Evolutionary conservation across 78 protist genomes (phyloP).

Genomic region (Dictyostelium purpureum): DNA sequence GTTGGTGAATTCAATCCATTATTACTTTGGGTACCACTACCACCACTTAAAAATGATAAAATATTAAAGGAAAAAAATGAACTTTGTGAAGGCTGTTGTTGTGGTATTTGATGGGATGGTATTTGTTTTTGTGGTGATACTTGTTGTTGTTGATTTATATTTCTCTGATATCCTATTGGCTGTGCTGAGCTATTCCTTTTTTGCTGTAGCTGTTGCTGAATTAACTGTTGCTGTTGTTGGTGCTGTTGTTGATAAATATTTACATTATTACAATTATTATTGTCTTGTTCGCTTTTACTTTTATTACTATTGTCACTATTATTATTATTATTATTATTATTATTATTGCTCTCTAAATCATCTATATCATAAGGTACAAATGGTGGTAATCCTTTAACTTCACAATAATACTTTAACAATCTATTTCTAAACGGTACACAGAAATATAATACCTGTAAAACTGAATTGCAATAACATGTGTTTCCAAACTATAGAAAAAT

Average conservation of each 20-base stretch:
- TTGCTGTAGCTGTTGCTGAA: too few species aligned
- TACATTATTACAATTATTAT: neutral
- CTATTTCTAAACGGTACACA: slow-evolving; percentile 89
- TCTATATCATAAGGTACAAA: neutral
- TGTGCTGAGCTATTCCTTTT: too few species aligned
- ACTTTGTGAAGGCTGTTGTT: too few species aligned
- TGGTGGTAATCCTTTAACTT: neutral
- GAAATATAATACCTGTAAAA: slow-evolving; percentile 92
- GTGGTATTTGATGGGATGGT: too few species aligned
- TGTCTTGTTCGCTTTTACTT: neutral
- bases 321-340: neutral
- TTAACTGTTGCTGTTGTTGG: neutral
- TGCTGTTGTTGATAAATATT: neutral
- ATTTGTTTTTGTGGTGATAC: too few species aligned
- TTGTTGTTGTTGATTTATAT: too few species aligned
- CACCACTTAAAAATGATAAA: slow-evolving; percentile 3
- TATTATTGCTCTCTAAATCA: neutral
- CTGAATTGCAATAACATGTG: slow-evolving; percentile 96
- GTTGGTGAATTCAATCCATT: neutral
- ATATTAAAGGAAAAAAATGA: too few species aligned
- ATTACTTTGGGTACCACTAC: neutral
- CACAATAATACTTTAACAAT: slow-evolving; percentile 64
- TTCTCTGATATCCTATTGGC: too few species aligned
- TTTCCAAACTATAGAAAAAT: slow-evolving; percentile 96
- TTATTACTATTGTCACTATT: neutral